Evolutionary conservation across 768 basidiomycete species (phyloP).

Genomic region (Suillus discolor): DNA sequence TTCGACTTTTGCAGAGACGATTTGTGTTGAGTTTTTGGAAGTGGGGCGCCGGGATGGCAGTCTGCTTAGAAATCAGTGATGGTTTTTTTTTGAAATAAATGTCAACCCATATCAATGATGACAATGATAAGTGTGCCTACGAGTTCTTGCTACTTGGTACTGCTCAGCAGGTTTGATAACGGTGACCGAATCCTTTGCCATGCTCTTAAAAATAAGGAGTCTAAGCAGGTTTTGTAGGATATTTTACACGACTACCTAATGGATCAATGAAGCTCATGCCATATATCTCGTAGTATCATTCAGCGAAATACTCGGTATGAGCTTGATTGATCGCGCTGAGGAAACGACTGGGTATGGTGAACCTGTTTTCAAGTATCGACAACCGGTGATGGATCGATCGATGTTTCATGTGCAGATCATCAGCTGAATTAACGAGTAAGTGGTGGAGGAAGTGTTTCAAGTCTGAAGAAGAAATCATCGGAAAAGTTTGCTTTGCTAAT

Average conservation of each 20-base stretch:
- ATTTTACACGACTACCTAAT: not conserved
- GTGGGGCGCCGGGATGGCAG: too few species aligned
- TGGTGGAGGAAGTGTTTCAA: too few species aligned
- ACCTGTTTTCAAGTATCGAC: not conserved
- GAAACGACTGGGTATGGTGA: not conserved
- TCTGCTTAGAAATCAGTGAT: constrained; percentile 7
- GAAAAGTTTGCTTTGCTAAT: not conserved
- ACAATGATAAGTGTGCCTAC: constrained; percentile 1
- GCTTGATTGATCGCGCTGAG: too few species aligned
- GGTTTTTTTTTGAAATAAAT: not conserved
- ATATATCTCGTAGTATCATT: too few species aligned
- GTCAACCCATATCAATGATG: constrained; percentile 4
- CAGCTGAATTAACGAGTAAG: too few species aligned
- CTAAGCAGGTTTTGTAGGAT: not conserved
- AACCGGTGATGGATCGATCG: not conserved
- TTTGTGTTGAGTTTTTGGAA: too few species aligned
- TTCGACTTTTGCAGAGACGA: constrained; percentile 70
- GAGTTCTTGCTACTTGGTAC: not conserved
- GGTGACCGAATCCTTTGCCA: not conserved
- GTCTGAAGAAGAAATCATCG: too few species aligned
- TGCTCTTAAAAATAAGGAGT: not conserved
- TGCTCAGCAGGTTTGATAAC: not conserved
- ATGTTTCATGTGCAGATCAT: not conserved
- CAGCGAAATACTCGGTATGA: too few species aligned
- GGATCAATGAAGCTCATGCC: too few species aligned